A percentile compares a stretch with the other conserved stretches of the same genome.
These are phyloP conservation scores for Leptosphaerulina australis DNA, from an alignment of 2,329 filamentous ascomycete genomes.

Conservation along the genomic window DNA sequence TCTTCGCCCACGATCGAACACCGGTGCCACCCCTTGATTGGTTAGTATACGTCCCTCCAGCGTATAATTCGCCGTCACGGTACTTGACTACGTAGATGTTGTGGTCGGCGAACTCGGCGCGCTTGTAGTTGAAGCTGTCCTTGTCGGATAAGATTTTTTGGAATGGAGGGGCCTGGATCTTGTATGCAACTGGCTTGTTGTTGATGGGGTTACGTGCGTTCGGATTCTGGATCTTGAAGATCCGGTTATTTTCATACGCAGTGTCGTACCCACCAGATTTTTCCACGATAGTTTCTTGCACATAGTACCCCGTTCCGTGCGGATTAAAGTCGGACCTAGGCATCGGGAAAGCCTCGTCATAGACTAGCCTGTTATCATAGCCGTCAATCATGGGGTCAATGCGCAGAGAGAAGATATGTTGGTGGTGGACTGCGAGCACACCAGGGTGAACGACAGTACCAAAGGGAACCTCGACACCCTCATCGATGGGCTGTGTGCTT, in stretches of 20 bases:
- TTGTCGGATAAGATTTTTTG: constrained; percentile 60
- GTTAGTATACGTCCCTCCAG: constrained; percentile 65
- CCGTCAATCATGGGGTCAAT: constrained; percentile 57
- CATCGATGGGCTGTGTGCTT: constrained; percentile 70
- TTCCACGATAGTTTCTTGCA: constrained; percentile 55
- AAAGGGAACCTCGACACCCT: constrained; percentile 67
- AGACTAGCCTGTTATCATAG: constrained; percentile 53
- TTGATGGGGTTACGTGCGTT: constrained; percentile 55
- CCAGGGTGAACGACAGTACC: constrained; percentile 73
- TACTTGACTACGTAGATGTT: constrained; percentile 65
- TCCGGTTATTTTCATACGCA: constrained; percentile 52
- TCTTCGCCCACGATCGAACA: constrained; percentile 56
- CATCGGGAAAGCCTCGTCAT: constrained; percentile 65
- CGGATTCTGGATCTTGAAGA: constrained; percentile 58
- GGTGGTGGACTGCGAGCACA: constrained; percentile 72
- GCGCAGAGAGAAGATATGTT: constrained; percentile 72
- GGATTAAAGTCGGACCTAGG: constrained; percentile 62
- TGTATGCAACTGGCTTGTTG: constrained; percentile 56
- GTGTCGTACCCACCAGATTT: constrained; percentile 59
- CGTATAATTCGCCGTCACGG: constrained; percentile 64
- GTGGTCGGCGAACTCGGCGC: constrained; percentile 64
- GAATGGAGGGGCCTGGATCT: constrained; percentile 57
- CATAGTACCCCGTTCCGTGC: constrained; percentile 59
- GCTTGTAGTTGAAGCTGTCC: constrained; percentile 62
- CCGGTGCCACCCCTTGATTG: constrained; percentile 61